Evolutionary conservation across 805 yeast genomes (phyloP), one percentile per base, ranked within the genome.

Genomic region (Saccharomycopsis oosterbeekiorum): DNA sequence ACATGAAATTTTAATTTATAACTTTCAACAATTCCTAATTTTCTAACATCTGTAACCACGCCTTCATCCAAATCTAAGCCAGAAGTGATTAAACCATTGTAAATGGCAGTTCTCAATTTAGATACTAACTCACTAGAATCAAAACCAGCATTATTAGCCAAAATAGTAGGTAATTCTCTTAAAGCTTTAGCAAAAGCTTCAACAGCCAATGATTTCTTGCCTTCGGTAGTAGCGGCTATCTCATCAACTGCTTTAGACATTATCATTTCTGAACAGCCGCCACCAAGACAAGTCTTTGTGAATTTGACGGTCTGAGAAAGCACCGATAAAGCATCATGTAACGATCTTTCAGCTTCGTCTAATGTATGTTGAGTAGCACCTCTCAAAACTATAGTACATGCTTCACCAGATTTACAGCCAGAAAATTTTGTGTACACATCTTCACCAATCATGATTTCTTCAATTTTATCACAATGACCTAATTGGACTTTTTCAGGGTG

Each of bases 241-340:
- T 85, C 89, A 67, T 92, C 97, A 42, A 92, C 98, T 12, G 98
- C 97, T 74, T 88, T 89, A 17, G 97, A 88, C 99, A 94, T 94
- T 68, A 89, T 79, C 97, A 94, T 87, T 70, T 87, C 96, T 71
- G 96, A 85, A 69, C 96, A 89, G 34, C 97, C 97, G 65, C 97
- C 97, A 53, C 97, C 97, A 57, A 90, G 80, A 55, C 91, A 91
- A 6, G 97, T 91, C 73, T 93, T 84, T 6, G 97, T 89, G 69
- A 90, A 96, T 66, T 80, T 84, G 0, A 97, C 93, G 17, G 98
- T 94, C 75, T 94, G 98, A 1, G 97, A 89, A 60, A 94, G 79
- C 12, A 94, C 99, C 1, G 97, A 89, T 64, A 94, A 79, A 1
- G 99, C 98, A 75, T 94, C 99, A 70, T 94, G 99, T 62, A 94